Evolutionary conservation across 208 protist species (phyloP).

Genomic region (Crithidia mellificae): DNA sequence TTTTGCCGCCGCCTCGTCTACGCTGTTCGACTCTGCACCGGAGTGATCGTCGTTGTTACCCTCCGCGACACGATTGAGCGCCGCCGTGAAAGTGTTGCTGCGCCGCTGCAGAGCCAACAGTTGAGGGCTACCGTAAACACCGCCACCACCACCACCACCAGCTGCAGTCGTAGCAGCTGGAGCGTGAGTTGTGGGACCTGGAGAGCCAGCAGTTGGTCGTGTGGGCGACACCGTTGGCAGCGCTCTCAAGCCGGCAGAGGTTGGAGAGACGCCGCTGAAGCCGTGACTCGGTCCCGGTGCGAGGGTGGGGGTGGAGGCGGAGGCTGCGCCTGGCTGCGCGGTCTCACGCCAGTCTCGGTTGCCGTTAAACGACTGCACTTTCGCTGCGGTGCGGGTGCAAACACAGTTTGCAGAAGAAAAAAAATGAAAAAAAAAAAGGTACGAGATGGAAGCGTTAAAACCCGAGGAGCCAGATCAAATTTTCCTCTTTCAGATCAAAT

Average conservation of each 20-base stretch:
- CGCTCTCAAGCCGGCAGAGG: neutral
- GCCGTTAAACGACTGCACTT: constrained; percentile 14
- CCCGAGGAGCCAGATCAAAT: too few species aligned
- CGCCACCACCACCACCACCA: too few species aligned
- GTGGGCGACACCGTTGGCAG: neutral
- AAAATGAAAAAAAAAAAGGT: too few species aligned
- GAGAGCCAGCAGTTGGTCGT: neutral
- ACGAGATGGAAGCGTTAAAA: too few species aligned
- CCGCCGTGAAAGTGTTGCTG: neutral
- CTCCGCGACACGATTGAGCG: neutral
- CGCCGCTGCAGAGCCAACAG: constrained; percentile 14
- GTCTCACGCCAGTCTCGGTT: constrained; percentile 7
- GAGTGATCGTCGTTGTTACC: constrained; percentile 4
- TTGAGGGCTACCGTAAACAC: neutral
- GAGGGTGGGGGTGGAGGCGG: neutral
- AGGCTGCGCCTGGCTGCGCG: neutral
- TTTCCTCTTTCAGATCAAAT: too few species aligned
- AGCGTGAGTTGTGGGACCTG: neutral
- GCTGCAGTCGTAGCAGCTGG: too few species aligned
- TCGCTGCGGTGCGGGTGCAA: too few species aligned
- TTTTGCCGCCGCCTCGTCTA: neutral
- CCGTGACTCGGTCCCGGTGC: neutral
- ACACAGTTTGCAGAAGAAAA: too few species aligned
- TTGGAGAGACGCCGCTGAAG: neutral
- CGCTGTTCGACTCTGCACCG: neutral